Evolutionary conservation across 1,284 basidiomycete species (phyloP), one percentile per base, ranked within the genome.

Genomic region (Lignosus rhinocerotis): DNA sequence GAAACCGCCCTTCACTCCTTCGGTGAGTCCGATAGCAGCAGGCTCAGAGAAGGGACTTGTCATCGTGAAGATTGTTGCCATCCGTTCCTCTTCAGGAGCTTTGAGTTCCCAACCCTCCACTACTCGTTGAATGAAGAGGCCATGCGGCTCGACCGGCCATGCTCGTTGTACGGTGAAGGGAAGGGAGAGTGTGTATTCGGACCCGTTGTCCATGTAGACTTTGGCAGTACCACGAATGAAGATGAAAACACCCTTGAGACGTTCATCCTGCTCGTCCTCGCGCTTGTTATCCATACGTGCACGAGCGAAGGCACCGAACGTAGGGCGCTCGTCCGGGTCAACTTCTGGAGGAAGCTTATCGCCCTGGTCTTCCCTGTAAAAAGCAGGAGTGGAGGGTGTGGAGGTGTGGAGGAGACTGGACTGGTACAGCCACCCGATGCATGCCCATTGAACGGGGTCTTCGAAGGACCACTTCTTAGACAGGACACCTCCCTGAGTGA

Each of bases 121-220:
- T 5, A 84, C 81, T n/a, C 93, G 80, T 69, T 94, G 92, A 41
- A 94, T 81, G 70, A 92, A 77, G 21, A 93, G 80, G 2, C 92
- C 92, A 60, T 88, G 83, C 1, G 88, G 88, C 58, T 79, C 79
- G 6, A 93, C 74, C 0, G 93, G 83, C 92, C 92, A 95, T 1
- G 88, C 92, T 55, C 77, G 80, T 19, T 87, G 81, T 5, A 94
- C 86, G 51, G 87, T 79, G 70, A 94, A 95, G 0, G 94, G 94
- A 0, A 96, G 74, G n/a, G 88, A 83, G 64, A 94, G 86, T 0
- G 86, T 88, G 67, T 88, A 87, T 66, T 92, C 87, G 38, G 84
- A 73, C 2, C 94, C 94, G 53, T 88, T 87, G 53, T 83, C 76
- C 53, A 90, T 79, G 68, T 87, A 92, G 45, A 95, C 83, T 67